Evolutionary conservation across 2,329 filamentous ascomycete genomes (phyloP), one percentile per base, ranked within the genome.

Genomic region (Rhynchosporium agropyri): DNA sequence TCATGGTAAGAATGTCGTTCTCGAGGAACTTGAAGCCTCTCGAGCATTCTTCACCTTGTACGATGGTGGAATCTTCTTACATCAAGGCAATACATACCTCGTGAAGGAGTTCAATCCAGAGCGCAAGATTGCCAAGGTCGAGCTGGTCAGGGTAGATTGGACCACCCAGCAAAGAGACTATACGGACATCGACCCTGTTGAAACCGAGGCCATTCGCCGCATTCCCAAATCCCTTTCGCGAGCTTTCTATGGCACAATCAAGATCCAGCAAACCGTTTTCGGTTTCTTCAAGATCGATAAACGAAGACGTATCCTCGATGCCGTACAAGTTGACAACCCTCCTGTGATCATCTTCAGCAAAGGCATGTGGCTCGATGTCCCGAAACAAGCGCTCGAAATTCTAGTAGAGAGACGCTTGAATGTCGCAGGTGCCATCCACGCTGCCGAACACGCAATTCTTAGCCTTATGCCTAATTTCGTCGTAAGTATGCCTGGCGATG

Each of bases 231-330:
- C 86, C 0, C 76, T 80, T 3, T 89, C 84, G 0, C 84, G 86
- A 65, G 94, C 93, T 0, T 98, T 91, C 77, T 93, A 91, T 73
- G 95, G 95, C 42, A 80, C 85, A 0, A 94, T 99, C 74, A 89
- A 89, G 70, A 93, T 98, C 71, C 86, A 89, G 67, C 89, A 94
- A 68, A 89, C 91, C 36, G 92, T 99, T 1, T 98, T 96, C 74
- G 95, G 95, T 1, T 99, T 95, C 79, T 98, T 97, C 83, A 98
- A 98, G 74, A 80, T 97, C n/a, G 93, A 98, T 76, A 89, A 89
- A 73, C 89, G 87, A 69, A 85, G 89, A 1, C 87, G 91, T 1
- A 91, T 98, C 62, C 84, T 98, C 13, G 95, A 99, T 74, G 94
- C 94, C 2, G 89, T 98, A 0, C 86, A 94, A 64, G 92, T 98